A percentile compares a stretch with the other conserved stretches of the same genome.
phyloP scores from a whole-genome alignment of 2,329 filamentous ascomycete species.

The Cercospora nicotianae region DNA sequence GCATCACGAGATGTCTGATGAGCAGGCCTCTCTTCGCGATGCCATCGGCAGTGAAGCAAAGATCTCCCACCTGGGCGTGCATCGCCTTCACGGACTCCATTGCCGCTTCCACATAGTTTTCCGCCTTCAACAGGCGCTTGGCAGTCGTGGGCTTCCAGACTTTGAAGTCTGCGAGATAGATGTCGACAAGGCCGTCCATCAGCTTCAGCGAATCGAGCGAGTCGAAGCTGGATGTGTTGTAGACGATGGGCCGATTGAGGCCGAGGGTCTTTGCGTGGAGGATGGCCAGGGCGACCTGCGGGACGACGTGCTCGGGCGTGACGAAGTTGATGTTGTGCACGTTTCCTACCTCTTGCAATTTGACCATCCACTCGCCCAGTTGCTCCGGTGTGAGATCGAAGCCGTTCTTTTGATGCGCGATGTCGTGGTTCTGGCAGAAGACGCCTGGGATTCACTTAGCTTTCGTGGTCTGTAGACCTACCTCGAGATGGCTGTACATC shows the following conservation, averaged over 20 bases:
- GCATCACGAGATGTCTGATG: constrained; percentile 82
- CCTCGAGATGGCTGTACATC: constrained; percentile 50
- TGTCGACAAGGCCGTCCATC: constrained; percentile 77
- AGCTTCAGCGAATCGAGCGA: constrained; percentile 69
- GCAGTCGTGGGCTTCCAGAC: constrained; percentile 69
- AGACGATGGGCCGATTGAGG: constrained; percentile 71
- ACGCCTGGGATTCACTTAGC: constrained; percentile 34
- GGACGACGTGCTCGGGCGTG: constrained; percentile 83
- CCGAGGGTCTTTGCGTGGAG: constrained; percentile 70
- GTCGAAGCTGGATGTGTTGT: constrained; percentile 83
- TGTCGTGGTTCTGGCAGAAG: constrained; percentile 83
- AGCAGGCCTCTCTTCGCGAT: constrained; percentile 76
- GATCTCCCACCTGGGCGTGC: constrained; percentile 77
- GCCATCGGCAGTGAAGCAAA: constrained; percentile 78
- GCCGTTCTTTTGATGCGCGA: constrained; percentile 77
- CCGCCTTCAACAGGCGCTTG: constrained; percentile 72
- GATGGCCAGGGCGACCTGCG: constrained; percentile 76
- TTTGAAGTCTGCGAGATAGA: constrained; percentile 88
- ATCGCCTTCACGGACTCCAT: constrained; percentile 77
- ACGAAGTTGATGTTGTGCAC: constrained; percentile 91
- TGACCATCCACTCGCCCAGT: constrained; percentile 78
- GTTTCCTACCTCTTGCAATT: constrained; percentile 70
- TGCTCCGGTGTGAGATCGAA: constrained; percentile 77
- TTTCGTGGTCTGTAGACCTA: neutral
- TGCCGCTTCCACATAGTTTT: constrained; percentile 70